Evolutionary conservation across 1,284 basidiomycete genomes (phyloP), one percentile per base, ranked within the genome.

Genomic region (Coniophora puteana): DNA sequence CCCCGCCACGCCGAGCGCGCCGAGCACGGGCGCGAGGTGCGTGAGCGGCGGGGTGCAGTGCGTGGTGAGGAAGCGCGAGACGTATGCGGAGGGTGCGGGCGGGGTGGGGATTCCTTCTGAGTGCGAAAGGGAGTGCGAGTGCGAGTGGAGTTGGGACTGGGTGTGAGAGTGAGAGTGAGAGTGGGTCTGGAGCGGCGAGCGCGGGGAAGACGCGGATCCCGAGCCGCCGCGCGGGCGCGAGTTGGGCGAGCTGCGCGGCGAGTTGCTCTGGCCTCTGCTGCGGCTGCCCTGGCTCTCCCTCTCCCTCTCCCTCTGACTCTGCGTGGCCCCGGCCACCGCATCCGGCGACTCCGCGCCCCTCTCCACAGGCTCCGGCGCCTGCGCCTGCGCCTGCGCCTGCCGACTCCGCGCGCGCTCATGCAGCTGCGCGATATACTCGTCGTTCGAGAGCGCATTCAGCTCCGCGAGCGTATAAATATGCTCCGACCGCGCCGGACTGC

Each of bases 41-140:
- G 72, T 38, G 30, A 83, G 55, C 4, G 80, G 71, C 13, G 81
- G 80, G 40, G 74, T 65, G 51, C 79, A 83, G 4, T 78, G 72
- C 2, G 65, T 56, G 13, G 83, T 14, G n/a, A n/a, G n/a, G n/a
- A n/a, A n/a, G n/a, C n/a, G n/a, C n/a, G n/a, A n/a, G n/a, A n/a
- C n/a, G n/a, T n/a, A n/a, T n/a, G n/a, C n/a, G n/a, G n/a, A n/a
- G n/a, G n/a, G n/a, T n/a, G n/a, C n/a, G n/a, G n/a, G n/a, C n/a
- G n/a, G n/a, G n/a, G n/a, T n/a, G n/a, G n/a, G n/a, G n/a, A n/a
- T n/a, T n/a, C n/a, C n/a, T n/a, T n/a, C n/a, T n/a, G n/a, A n/a
- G n/a, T n/a, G n/a, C n/a, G n/a, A n/a, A n/a, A n/a, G n/a, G n/a
- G n/a, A n/a, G n/a, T n/a, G n/a, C n/a, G n/a, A n/a, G n/a, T n/a